Conservation (phyloP, 2,329 filamentous ascomycete species). For the Cordyceps cateniannulata region DNA sequence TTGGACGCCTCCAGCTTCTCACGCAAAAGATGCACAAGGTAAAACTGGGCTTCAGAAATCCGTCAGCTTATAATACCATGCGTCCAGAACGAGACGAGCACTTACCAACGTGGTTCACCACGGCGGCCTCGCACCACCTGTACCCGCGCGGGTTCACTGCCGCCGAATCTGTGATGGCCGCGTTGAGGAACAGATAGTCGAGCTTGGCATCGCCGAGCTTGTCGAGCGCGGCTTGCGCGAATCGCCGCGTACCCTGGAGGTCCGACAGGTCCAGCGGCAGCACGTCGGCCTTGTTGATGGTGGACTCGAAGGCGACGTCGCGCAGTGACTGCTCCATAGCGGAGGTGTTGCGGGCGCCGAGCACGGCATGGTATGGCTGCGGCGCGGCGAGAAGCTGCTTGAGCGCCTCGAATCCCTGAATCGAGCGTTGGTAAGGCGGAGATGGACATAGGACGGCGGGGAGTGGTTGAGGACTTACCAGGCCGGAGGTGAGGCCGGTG, state of each 20-base stretch:
- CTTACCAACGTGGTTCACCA: conserved; percentile 50
- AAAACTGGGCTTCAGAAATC: conserved; percentile 41
- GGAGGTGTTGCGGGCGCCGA: conserved; percentile 41
- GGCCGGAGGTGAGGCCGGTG: conserved; percentile 42
- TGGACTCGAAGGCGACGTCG: conserved; percentile 33
- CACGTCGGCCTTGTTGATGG: conserved; percentile 36
- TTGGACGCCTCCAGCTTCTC: conserved; percentile 41
- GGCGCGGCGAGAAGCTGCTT: conserved; percentile 41
- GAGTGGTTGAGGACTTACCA: conserved; percentile 28
- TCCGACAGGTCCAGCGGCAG: conserved; percentile 43
- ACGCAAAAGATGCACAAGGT: conserved; percentile 42
- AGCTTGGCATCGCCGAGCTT: conserved; percentile 35
- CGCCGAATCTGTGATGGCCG: conserved; percentile 31
- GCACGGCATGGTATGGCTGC: conserved; percentile 41
- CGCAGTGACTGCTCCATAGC: conserved; percentile 35
- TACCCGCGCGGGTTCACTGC: conserved; percentile 32
- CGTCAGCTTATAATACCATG: too few species aligned
- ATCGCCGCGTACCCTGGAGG: conserved; percentile 37
- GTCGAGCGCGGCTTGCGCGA: conserved; percentile 38
- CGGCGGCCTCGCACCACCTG: conserved; percentile 43
- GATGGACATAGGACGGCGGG: neutral
- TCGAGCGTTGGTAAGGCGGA: neutral
- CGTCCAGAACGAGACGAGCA: neutral
- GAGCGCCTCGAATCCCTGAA: conserved; percentile 45
- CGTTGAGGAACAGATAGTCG: conserved; percentile 46